Conservation (phyloP, 164 flowering plant genomes). For the Umbilicus rupestris region DNA sequence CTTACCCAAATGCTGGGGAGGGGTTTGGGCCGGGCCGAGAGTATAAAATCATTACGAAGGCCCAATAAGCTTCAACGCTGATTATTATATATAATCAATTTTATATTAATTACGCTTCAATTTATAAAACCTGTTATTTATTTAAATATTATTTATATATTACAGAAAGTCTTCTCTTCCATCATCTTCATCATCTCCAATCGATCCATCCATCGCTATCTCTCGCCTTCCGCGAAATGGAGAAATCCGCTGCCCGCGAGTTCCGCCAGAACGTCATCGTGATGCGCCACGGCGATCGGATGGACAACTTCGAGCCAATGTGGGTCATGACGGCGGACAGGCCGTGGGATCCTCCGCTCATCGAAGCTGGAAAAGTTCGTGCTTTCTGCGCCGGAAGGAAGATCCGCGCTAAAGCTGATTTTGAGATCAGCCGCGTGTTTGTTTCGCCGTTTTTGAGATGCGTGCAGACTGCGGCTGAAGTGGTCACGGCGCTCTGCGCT, state of each 20-base stretch:
- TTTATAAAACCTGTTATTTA: too few relatives aligned
- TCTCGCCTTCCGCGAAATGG: too few relatives aligned
- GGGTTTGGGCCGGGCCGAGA: too few relatives aligned
- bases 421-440: slow-evolving; percentile 55
- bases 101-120: too few relatives aligned
- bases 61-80: too few relatives aligned
- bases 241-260: neutral
- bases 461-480: slow-evolving; percentile 67
- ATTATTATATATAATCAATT: too few relatives aligned
- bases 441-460: slow-evolving; percentile 83
- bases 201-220: too few relatives aligned
- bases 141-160: too few relatives aligned
- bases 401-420: slow-evolving; percentile 26
- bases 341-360: slow-evolving; percentile 81
- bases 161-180: too few relatives aligned
- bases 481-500: slow-evolving; percentile 44
- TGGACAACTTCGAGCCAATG: slow-evolving; percentile 52
- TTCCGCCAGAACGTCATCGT: slow-evolving; percentile 58
- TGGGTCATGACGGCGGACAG: slow-evolving; percentile 50
- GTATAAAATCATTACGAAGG: too few relatives aligned
- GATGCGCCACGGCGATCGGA: slow-evolving; percentile 88
- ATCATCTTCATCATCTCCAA: too few relatives aligned
- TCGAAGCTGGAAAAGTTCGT: slow-evolving; percentile 35
- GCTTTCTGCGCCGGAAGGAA: slow-evolving; percentile 50
- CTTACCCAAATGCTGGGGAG: too few relatives aligned